These are phyloP conservation scores for Grammothele lineata DNA, from an alignment of 768 basidiomycete species.

Conservation along the genomic window DNA sequence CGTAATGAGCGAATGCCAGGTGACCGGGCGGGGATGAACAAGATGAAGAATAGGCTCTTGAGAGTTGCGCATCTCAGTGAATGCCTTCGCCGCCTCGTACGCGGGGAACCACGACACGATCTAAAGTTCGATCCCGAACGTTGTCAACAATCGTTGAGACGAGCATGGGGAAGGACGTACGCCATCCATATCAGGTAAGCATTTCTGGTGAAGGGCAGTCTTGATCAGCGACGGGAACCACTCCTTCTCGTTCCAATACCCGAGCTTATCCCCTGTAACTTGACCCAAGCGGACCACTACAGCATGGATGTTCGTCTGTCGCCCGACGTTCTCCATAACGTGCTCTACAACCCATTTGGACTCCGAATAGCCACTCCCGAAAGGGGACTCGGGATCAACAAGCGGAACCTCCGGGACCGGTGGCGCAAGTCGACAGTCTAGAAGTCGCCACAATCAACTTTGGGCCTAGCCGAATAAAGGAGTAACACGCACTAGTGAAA, in stretches of 20 bases:
- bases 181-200: slow-evolving; percentile 18
- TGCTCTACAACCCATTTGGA: slow-evolving; percentile 30
- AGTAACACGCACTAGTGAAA: slow-evolving; percentile 2
- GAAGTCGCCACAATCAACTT: no score
- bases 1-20: slow-evolving; percentile 24
- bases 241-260: slow-evolving; percentile 31
- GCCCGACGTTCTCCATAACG: slow-evolving; percentile 24
- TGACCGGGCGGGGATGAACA: slow-evolving; percentile 35
- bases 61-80: slow-evolving; percentile 22
- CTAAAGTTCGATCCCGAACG: slow-evolving; percentile 10
- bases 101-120: slow-evolving; percentile 23
- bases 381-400: slow-evolving; percentile 5
- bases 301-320: slow-evolving; percentile 17
- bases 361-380: slow-evolving; percentile 27
- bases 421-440: slow-evolving; percentile 6
- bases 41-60: slow-evolving; percentile 28
- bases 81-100: slow-evolving; percentile 20
- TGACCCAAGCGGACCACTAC: slow-evolving; percentile 33
- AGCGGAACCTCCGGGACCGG: slow-evolving; percentile 5
- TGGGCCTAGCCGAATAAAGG: no score
- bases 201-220: slow-evolving; percentile 19
- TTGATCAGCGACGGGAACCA: slow-evolving; percentile 29
- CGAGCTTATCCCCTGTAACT: slow-evolving; percentile 24
- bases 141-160: no score
- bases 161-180: no score